phyloP scores from a whole-genome alignment of 75 land plant genomes.

The Ceratopteris richardii region DNA sequence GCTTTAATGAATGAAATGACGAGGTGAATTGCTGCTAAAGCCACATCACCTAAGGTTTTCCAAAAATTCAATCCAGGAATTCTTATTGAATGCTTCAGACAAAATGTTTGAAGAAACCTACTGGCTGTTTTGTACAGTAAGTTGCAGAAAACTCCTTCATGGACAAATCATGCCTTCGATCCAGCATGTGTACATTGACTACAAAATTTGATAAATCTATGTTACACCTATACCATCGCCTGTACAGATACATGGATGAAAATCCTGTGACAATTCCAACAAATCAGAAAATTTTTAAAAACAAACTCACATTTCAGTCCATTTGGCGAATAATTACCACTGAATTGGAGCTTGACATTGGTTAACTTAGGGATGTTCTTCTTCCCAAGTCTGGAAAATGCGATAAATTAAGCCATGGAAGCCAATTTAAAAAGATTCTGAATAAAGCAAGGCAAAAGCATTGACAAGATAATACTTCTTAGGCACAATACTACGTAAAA shows the following conservation, averaged over 20 bases:
- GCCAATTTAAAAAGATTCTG: too few relatives aligned
- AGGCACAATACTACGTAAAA: too few relatives aligned
- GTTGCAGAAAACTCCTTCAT: slow-evolving; percentile 41
- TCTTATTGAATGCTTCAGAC: too few relatives aligned
- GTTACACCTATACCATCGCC: slow-evolving; percentile 75
- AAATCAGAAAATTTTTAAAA: not conserved
- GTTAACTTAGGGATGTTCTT: not conserved
- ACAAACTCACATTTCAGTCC: too few relatives aligned
- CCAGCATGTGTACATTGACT: slow-evolving; percentile 49
- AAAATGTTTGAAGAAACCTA: slow-evolving; percentile 10
- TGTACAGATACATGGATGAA: slow-evolving; percentile 68
- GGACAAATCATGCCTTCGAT: slow-evolving; percentile 44
- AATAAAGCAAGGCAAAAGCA: too few relatives aligned
- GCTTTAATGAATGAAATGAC: too few relatives aligned
- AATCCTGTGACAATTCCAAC: slow-evolving; percentile 43
- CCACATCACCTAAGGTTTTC: too few relatives aligned
- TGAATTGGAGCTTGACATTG: slow-evolving; percentile 30
- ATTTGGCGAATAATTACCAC: slow-evolving; percentile 36
- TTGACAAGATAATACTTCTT: too few relatives aligned
- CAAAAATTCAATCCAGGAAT: too few relatives aligned
- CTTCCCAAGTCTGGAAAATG: not conserved
- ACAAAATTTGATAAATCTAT: slow-evolving; percentile 46
- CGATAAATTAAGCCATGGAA: too few relatives aligned
- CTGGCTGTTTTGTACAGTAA: slow-evolving; percentile 79
- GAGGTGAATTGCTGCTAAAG: too few relatives aligned